A percentile compares a stretch with the other conserved stretches of the same genome.
Conservation (phyloP, 345 rosid genomes). For the Cardiospermum halicacabum region DNA sequence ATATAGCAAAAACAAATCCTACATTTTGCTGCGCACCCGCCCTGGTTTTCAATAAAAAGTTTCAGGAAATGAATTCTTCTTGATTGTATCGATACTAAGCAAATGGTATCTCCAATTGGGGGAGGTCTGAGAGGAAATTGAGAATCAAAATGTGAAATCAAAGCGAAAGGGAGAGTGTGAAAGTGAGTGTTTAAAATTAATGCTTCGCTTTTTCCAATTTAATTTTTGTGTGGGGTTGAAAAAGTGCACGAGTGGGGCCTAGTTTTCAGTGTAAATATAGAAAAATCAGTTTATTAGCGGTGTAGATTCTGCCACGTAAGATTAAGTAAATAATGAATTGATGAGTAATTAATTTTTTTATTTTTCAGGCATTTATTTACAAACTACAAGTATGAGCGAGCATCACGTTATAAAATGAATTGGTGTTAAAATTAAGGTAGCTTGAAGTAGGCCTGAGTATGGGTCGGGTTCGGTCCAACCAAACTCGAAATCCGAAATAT, state of each 20-base stretch:
- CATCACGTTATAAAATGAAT: too few relatives aligned
- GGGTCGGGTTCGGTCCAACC: too few relatives aligned
- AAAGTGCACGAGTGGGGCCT: not conserved
- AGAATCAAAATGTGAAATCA: not conserved
- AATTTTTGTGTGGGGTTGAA: not conserved
- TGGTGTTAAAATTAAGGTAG: too few relatives aligned
- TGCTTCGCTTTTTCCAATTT: not conserved
- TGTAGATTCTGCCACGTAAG: not conserved
- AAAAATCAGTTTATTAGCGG: not conserved
- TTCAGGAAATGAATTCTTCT: not conserved
- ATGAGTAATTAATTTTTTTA: too few relatives aligned
- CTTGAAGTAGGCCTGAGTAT: too few relatives aligned
- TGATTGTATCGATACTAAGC: not conserved
- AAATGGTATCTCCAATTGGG: not conserved
- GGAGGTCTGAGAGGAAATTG: not conserved
- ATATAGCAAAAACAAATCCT: not conserved
- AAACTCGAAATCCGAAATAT: too few relatives aligned
- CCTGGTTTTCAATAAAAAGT: not conserved
- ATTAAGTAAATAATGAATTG: not conserved
- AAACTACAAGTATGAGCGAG: too few relatives aligned
- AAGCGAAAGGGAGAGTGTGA: not conserved
- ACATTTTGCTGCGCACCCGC: not conserved
- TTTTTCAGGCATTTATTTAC: too few relatives aligned
- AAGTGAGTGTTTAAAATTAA: not conserved
- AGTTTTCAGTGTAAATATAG: not conserved